Evolutionary conservation across 75 land plant genomes (phyloP).

Genomic region (Pinus taeda): DNA sequence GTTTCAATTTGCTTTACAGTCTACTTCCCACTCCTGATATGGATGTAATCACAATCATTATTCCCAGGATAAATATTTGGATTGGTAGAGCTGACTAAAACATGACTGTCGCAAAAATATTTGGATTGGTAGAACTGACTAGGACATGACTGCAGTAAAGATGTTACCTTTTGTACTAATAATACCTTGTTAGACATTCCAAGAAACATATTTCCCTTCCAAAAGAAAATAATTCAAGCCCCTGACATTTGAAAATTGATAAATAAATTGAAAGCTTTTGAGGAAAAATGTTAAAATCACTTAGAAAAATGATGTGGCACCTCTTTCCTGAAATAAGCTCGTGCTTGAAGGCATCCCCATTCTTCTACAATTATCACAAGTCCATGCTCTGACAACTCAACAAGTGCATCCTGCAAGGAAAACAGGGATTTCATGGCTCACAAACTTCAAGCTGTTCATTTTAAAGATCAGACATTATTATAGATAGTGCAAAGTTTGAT

Average conservation of each 20-base stretch:
- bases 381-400: constrained; percentile 94
- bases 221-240: background rate
- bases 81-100: background rate
- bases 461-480: background rate
- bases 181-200: background rate
- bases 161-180: background rate
- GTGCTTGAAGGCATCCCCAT: constrained; percentile 87
- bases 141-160: no score
- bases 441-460: background rate
- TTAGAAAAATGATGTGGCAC: constrained; percentile 19
- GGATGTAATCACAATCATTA: background rate
- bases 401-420: constrained; percentile 69
- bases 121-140: no score
- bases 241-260: background rate
- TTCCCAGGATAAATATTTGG: background rate
- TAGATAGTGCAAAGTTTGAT: constrained; percentile 4
- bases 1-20: background rate
- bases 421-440: background rate
- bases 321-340: constrained; percentile 89
- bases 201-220: background rate
- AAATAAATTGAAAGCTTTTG: background rate
- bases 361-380: constrained; percentile 90
- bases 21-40: background rate
- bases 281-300: background rate
- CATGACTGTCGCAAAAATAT: background rate